Conservation (phyloP, 805 yeast genomes). For the Cyberlindnera saturnus region DNA sequence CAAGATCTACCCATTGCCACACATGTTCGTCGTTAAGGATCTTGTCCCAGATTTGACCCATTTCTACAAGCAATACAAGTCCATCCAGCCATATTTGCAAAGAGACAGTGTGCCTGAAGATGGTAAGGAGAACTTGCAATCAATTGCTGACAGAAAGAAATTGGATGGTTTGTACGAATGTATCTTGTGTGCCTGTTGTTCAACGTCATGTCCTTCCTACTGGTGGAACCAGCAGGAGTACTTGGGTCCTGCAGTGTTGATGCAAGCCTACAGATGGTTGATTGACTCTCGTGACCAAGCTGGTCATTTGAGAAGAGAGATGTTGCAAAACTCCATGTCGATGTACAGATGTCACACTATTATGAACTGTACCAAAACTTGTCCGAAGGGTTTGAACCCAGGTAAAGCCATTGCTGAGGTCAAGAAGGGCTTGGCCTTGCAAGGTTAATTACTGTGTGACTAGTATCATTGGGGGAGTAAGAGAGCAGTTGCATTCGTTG, state of each 20-base stretch:
- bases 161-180: conserved; percentile 97
- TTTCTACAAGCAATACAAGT: conserved; percentile 97
- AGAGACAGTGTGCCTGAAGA: conserved; percentile 71
- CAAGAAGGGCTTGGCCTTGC: conserved; percentile 77
- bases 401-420: conserved; percentile 96
- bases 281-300: conserved; percentile 96
- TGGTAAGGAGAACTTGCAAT: conserved; percentile 89
- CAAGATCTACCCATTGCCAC: conserved; percentile 95
- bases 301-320: conserved; percentile 67
- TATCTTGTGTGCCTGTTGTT: conserved; percentile 97
- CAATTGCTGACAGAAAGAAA: conserved; percentile 89
- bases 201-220: conserved; percentile 97
- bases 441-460: not conserved
- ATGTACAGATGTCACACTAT: conserved; percentile 98
- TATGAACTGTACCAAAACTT: conserved; percentile 96
- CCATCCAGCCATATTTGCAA: conserved; percentile 95
- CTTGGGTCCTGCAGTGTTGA: conserved; percentile 95
- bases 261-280: conserved; percentile 99
- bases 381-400: conserved; percentile 98
- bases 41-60: conserved; percentile 96
- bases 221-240: conserved; percentile 99
- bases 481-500: not conserved
- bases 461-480: not conserved
- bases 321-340: conserved; percentile 95
- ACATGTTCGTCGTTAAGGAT: conserved; percentile 96